Evolutionary conservation across 2,329 filamentous ascomycete genomes (phyloP).

Genomic region (Ophioceras dolichostomum): DNA sequence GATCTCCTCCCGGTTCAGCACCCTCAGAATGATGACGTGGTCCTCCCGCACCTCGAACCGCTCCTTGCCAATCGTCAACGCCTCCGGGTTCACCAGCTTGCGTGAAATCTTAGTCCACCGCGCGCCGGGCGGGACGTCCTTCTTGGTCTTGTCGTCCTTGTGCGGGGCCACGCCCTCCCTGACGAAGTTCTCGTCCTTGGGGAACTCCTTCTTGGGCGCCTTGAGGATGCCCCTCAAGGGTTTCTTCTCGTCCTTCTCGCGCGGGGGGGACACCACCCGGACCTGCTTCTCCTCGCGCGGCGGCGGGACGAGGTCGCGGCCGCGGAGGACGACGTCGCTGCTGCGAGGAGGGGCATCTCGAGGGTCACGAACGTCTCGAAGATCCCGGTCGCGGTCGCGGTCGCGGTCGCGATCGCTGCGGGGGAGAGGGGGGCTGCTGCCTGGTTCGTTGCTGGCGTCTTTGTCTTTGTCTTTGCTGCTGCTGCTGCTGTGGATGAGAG

Average conservation of each 20-base stretch:
- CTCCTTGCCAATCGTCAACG: conserved; percentile 76
- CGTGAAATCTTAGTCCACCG: conserved; percentile 91
- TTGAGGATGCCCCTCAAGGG: conserved; percentile 78
- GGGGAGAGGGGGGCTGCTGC: too few relatives aligned
- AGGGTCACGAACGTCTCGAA: too few relatives aligned
- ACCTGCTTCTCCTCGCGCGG: conserved; percentile 20
- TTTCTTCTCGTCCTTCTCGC: conserved; percentile 43
- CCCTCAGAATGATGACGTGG: conserved; percentile 84
- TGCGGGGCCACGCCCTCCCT: conserved; percentile 89
- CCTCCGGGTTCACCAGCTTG: conserved; percentile 78
- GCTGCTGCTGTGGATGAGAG: too few relatives aligned
- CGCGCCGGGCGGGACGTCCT: conserved; percentile 65
- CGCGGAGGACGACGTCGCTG: not conserved
- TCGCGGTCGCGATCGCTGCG: too few relatives aligned
- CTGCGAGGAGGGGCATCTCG: too few relatives aligned
- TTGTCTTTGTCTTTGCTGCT: too few relatives aligned
- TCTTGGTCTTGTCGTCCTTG: conserved; percentile 67
- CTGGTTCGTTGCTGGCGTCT: too few relatives aligned
- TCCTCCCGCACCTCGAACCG: conserved; percentile 86
- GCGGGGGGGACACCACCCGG: conserved; percentile 64
- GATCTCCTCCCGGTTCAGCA: conserved; percentile 80
- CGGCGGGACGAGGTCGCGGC: not conserved
- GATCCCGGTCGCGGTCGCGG: too few relatives aligned
- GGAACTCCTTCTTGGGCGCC: conserved; percentile 68
- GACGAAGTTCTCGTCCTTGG: conserved; percentile 71